phyloP scores from a whole-genome alignment of 805 yeast species.

The Scheffersomyces spartinae region DNA sequence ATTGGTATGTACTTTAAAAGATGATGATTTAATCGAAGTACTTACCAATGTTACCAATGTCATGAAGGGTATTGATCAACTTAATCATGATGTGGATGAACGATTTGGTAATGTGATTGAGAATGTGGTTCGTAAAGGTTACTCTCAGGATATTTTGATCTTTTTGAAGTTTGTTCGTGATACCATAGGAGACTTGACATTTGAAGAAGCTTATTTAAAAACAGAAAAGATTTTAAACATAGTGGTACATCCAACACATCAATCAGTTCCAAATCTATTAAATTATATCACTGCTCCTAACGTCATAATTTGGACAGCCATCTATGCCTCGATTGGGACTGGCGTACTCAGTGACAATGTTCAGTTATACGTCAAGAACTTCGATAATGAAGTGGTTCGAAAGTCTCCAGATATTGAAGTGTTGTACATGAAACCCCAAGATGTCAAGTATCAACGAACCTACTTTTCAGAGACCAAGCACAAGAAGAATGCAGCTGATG shows the following conservation, averaged over 20 bases:
- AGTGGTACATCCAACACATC: constrained; percentile 71
- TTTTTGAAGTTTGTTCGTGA: constrained; percentile 70
- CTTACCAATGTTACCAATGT: constrained; percentile 26
- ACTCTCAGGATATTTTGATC: constrained; percentile 73
- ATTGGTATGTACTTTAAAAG: constrained; percentile 62
- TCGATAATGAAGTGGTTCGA: constrained; percentile 51
- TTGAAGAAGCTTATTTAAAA: constrained; percentile 80
- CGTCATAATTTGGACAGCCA: constrained; percentile 82
- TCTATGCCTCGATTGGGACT: constrained; percentile 72
- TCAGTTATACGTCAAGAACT: constrained; percentile 45
- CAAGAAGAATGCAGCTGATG: constrained; percentile 3
- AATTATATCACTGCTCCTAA: constrained; percentile 93
- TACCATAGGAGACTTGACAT: constrained; percentile 73
- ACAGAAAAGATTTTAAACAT: constrained; percentile 76
- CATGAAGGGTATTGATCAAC: constrained; percentile 31
- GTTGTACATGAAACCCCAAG: constrained; percentile 31
- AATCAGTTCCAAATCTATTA: constrained; percentile 57
- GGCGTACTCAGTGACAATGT: constrained; percentile 52
- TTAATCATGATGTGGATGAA: constrained; percentile 44
- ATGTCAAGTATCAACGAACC: too few species aligned
- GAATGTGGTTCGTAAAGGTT: constrained; percentile 67
- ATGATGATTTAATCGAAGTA: constrained; percentile 47
- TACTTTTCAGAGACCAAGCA: too few species aligned
- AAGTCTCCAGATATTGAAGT: constrained; percentile 31
- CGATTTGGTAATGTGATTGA: constrained; percentile 61